Conservation (phyloP, 2,329 filamentous ascomycete species). For the Geosmithia flava region DNA sequence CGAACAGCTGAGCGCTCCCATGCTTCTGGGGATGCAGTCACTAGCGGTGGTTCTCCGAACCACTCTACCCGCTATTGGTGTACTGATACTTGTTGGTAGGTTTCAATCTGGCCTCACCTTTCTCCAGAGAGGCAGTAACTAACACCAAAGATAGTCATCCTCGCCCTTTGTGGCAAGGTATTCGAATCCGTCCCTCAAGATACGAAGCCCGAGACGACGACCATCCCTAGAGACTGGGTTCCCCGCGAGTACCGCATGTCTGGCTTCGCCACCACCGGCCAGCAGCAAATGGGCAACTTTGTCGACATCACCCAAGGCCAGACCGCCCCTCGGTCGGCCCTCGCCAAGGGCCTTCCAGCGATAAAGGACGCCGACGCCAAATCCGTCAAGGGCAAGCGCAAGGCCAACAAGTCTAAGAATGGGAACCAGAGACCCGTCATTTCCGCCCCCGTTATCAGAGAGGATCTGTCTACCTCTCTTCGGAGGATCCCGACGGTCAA, state of each 20-base stretch:
- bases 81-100: constrained; percentile 11
- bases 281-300: neutral
- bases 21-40: constrained; percentile 33
- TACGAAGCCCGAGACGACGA: neutral
- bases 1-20: constrained; percentile 33
- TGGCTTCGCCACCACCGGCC: neutral
- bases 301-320: neutral
- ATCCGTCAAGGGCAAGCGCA: constrained; percentile 3
- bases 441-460: constrained; percentile 32
- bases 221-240: neutral
- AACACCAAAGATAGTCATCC: neutral
- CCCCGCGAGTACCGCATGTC: neutral
- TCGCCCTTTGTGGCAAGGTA: neutral
- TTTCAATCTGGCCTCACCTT: neutral
- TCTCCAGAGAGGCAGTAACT: neutral
- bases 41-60: constrained; percentile 32
- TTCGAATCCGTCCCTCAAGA: constrained; percentile 8
- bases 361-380: neutral
- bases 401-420: constrained; percentile 7
- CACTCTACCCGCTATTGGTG: constrained; percentile 35
- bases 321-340: neutral
- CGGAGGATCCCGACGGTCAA: constrained; percentile 35
- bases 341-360: neutral
- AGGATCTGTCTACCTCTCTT: constrained; percentile 23
- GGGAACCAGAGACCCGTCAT: constrained; percentile 25